phyloP scores from a whole-genome alignment of 768 basidiomycete genomes.

The Filobasidium wieringae region DNA sequence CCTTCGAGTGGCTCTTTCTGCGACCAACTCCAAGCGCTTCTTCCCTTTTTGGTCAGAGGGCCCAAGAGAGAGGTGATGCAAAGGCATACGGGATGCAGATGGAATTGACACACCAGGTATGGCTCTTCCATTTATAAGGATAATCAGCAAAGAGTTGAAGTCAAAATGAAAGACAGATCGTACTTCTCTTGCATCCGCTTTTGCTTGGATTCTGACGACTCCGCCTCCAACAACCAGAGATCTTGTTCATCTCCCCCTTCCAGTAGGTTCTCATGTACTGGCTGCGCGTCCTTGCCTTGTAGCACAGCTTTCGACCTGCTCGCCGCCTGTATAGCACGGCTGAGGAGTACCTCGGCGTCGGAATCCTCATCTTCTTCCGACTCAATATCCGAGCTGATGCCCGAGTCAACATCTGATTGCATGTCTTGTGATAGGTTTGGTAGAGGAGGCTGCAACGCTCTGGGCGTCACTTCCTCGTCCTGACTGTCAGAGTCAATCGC shows the following conservation, averaged over 20 bases:
- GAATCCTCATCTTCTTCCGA: neutral
- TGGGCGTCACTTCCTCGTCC: neutral
- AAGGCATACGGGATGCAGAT: conserved; percentile 17
- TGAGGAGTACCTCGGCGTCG: neutral
- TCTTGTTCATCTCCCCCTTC: conserved; percentile 10
- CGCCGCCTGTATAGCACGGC: neutral
- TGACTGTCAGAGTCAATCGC: neutral
- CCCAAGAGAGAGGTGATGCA: conserved; percentile 7
- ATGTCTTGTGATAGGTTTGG: too few species aligned
- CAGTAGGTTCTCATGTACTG: neutral
- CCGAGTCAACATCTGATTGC: neutral
- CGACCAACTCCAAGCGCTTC: conserved; percentile 8
- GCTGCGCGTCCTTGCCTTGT: neutral
- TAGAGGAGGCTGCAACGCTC: too few species aligned
- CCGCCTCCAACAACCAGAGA: neutral
- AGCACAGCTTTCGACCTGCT: neutral
- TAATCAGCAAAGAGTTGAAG: neutral
- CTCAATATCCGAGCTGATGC: neutral
- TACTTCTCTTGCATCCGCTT: conserved; percentile 23
- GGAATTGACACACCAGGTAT: conserved; percentile 28
- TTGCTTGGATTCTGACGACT: conserved; percentile 3
- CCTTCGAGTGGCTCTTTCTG: neutral
- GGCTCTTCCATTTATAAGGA: conserved; percentile 13
- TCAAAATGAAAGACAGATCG: conserved; percentile 2
- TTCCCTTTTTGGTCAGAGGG: conserved; percentile 6